Evolutionary conservation across 768 basidiomycete genomes (phyloP).

Genomic region (Pholiota microspora): DNA sequence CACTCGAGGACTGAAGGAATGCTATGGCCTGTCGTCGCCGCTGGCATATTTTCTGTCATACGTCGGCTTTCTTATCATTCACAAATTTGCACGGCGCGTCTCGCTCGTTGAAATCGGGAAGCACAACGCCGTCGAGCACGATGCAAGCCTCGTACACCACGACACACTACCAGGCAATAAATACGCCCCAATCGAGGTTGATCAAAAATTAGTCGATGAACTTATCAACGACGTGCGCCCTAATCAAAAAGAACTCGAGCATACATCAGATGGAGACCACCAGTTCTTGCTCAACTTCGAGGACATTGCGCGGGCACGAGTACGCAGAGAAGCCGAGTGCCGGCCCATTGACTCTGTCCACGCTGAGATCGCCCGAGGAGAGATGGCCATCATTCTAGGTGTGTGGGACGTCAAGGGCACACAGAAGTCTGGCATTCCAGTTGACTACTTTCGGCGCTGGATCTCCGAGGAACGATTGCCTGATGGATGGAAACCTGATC

Average conservation of each 20-base stretch:
- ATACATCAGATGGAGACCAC: constrained; percentile 12
- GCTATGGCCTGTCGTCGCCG: constrained; percentile 48
- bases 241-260: constrained; percentile 26
- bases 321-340: constrained; percentile 48
- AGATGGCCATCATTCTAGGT: constrained; percentile 64
- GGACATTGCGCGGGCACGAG: constrained; percentile 49
- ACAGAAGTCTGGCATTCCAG: constrained; percentile 38
- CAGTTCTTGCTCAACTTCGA: constrained; percentile 31
- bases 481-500: constrained; percentile 38
- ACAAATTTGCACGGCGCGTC: constrained; percentile 28
- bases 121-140: constrained; percentile 54
- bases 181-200: constrained; percentile 43
- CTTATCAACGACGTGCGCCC: constrained; percentile 34
- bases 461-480: constrained; percentile 52
- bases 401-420: constrained; percentile 45
- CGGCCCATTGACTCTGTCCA: constrained; percentile 42
- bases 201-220: constrained; percentile 34
- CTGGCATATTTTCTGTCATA: constrained; percentile 49
- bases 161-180: constrained; percentile 36
- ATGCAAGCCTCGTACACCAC: constrained; percentile 58
- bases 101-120: constrained; percentile 23
- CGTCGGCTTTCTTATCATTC: constrained; percentile 43
- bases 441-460: constrained; percentile 49
- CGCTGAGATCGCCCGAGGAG: constrained; percentile 63
- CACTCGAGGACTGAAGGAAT: constrained; percentile 39